Conservation (phyloP, 1,284 basidiomycete species). For the Porogramme epimiltina region DNA sequence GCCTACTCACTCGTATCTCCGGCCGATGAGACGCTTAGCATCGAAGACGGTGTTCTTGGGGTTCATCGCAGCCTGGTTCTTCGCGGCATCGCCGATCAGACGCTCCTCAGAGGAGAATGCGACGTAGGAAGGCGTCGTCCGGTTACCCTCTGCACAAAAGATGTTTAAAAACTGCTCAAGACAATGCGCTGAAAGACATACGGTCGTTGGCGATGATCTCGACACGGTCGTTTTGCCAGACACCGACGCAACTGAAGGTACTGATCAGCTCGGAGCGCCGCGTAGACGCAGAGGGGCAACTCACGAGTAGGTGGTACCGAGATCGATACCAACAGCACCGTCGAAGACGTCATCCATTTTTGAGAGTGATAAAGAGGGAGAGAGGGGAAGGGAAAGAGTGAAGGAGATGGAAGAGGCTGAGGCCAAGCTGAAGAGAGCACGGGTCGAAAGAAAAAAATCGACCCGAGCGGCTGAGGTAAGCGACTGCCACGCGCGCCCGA, state of each 20-base stretch:
- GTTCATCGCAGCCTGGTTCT: constrained; percentile 98
- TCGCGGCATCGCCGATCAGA: constrained; percentile 98
- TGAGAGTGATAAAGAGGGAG: constrained; percentile 34
- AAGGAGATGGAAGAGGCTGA: constrained; percentile 31
- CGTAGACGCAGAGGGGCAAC: constrained; percentile 30
- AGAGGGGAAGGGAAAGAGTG: constrained; percentile 27
- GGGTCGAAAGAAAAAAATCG: constrained; percentile 40
- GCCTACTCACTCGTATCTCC: constrained; percentile 81
- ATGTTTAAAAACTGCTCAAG: constrained; percentile 14
- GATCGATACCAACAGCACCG: constrained; percentile 95
- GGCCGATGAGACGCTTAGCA: constrained; percentile 96
- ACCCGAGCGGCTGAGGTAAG: constrained; percentile 31
- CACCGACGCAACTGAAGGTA: constrained; percentile 81
- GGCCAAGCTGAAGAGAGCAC: constrained; percentile 16
- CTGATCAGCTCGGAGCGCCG: constrained; percentile 19
- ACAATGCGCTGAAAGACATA: constrained; percentile 41
- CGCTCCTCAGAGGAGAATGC: constrained; percentile 98
- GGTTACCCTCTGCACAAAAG: constrained; percentile 85
- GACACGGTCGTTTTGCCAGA: constrained; percentile 98
- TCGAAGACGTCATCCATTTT: constrained; percentile 95
- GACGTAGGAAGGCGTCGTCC: constrained; percentile 98
- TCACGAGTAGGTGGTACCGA: constrained; percentile 90
- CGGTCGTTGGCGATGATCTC: constrained; percentile 98
- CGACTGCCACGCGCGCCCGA: constrained; percentile 27
- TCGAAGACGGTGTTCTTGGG: constrained; percentile 96